phyloP scores from a whole-genome alignment of 2,329 filamentous ascomycete genomes.

The Microthyrium microscopicum region DNA sequence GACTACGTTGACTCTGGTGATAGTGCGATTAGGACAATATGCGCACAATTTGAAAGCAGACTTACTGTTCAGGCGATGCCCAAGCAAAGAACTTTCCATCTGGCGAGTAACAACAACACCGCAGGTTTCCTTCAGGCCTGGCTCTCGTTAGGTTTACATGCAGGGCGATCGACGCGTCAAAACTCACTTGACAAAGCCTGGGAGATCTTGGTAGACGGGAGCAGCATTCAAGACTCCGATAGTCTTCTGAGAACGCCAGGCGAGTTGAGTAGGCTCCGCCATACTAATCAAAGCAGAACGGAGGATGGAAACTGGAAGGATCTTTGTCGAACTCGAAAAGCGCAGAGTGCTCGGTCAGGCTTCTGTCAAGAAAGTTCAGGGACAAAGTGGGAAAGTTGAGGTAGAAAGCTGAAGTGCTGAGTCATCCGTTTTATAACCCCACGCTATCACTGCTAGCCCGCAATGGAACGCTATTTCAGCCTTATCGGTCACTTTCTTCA shows the following conservation, averaged over 20 bases:
- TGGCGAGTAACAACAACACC: slow-evolving; percentile 88
- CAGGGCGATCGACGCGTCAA: not conserved
- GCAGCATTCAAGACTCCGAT: slow-evolving; percentile 87
- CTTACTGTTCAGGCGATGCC: slow-evolving; percentile 63
- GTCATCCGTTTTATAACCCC: no score
- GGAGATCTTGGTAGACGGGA: slow-evolving; percentile 69
- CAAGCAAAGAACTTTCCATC: slow-evolving; percentile 94
- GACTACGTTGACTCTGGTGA: slow-evolving; percentile 55
- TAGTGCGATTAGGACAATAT: slow-evolving; percentile 10
- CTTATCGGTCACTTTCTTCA: no score
- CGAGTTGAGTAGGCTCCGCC: slow-evolving; percentile 86
- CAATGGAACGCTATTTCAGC: no score
- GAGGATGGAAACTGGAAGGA: not conserved
- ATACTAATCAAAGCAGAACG: slow-evolving; percentile 71
- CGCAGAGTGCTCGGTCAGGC: no score
- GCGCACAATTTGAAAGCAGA: slow-evolving; percentile 1
- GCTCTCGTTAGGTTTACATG: slow-evolving; percentile 4
- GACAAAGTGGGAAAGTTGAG: no score
- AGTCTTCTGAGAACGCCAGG: slow-evolving; percentile 91
- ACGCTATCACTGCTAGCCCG: no score
- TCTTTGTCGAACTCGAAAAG: no score
- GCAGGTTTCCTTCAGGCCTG: slow-evolving; percentile 82
- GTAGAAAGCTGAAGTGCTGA: no score
- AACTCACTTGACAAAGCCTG: slow-evolving; percentile 51
- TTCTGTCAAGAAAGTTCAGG: no score